phyloP scores from a whole-genome alignment of 1,284 basidiomycete species.

The Ceraceosorus guamensis region DNA sequence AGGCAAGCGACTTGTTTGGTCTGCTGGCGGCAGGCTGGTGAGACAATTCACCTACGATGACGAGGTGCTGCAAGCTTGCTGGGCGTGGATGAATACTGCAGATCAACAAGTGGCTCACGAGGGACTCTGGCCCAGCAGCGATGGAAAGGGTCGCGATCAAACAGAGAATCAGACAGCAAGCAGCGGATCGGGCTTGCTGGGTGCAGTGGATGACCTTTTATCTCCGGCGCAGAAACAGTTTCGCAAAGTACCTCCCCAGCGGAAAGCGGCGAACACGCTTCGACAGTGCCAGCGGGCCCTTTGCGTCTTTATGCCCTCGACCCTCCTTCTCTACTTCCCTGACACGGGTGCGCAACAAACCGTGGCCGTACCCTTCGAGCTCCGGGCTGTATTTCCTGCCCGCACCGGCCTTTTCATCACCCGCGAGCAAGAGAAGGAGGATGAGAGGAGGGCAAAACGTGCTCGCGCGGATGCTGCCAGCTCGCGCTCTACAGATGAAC shows the following conservation, averaged over 20 bases:
- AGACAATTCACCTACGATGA: constrained; percentile 24
- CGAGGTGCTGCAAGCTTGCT: constrained; percentile 28
- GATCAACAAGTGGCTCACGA: no score
- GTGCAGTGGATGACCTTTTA: background rate
- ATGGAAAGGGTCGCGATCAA: background rate
- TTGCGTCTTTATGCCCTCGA: constrained; percentile 34
- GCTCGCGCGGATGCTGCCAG: constrained; percentile 27
- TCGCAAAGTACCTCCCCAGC: background rate
- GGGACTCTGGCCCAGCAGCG: no score
- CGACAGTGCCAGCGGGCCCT: constrained; percentile 12
- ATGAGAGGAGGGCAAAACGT: background rate
- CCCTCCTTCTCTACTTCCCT: constrained; percentile 29
- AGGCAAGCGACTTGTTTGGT: constrained; percentile 23
- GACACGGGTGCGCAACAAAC: constrained; percentile 25
- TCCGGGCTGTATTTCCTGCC: constrained; percentile 14
- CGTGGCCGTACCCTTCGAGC: constrained; percentile 21
- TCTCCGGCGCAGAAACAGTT: background rate
- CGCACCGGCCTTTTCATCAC: constrained; percentile 13
- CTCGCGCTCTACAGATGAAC: constrained; percentile 10
- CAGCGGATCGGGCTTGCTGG: no score
- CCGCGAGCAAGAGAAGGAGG: constrained; percentile 24
- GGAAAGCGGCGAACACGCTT: background rate
- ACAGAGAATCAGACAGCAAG: background rate
- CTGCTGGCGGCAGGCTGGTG: constrained; percentile 17
- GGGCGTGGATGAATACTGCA: constrained; percentile 22